Percentiles rank a stretch among this genome's conserved stretches.
These are phyloP conservation scores for Suhomyces sp. DNA, from an alignment of 805 yeast genomes.

Conservation along the genomic window DNA sequence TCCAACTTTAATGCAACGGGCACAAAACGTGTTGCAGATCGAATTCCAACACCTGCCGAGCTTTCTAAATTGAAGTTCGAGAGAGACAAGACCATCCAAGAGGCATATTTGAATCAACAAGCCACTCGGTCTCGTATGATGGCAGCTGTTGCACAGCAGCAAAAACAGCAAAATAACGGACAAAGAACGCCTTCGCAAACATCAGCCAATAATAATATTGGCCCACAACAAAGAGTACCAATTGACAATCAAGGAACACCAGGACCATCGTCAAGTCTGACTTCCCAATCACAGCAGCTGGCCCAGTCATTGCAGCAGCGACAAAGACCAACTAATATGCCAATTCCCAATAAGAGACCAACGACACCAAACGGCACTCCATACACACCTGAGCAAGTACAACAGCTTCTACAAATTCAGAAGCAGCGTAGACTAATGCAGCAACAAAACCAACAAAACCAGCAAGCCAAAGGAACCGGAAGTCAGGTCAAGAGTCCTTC, in stretches of 20 bases:
- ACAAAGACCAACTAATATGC: neutral
- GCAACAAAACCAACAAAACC: slow-evolving; percentile 34
- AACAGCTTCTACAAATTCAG: slow-evolving; percentile 52
- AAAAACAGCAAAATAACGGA: slow-evolving; percentile 10
- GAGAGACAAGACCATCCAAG: slow-evolving; percentile 81
- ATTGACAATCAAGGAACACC: neutral
- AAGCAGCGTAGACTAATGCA: slow-evolving; percentile 49
- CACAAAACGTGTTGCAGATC: slow-evolving; percentile 40
- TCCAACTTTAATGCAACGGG: neutral
- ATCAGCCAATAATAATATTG: slow-evolving; percentile 3
- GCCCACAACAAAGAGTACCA: slow-evolving; percentile 7
- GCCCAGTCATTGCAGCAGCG: neutral
- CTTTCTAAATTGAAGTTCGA: slow-evolving; percentile 79
- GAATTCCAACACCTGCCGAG: slow-evolving; percentile 72
- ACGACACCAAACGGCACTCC: slow-evolving; percentile 56
- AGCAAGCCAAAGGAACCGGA: slow-evolving; percentile 8
- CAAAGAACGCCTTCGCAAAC: slow-evolving; percentile 14
- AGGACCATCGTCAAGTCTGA: slow-evolving; percentile 1
- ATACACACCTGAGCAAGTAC: slow-evolving; percentile 59
- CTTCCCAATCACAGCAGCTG: neutral
- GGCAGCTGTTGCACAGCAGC: slow-evolving; percentile 41
- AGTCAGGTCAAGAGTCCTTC: slow-evolving; percentile 3
- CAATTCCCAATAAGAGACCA: slow-evolving; percentile 28
- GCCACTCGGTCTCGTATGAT: slow-evolving; percentile 41
- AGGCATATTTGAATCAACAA: slow-evolving; percentile 55